Conservation (phyloP, 192 early-diverging fungal species). For the Coemansia sp. region DNA sequence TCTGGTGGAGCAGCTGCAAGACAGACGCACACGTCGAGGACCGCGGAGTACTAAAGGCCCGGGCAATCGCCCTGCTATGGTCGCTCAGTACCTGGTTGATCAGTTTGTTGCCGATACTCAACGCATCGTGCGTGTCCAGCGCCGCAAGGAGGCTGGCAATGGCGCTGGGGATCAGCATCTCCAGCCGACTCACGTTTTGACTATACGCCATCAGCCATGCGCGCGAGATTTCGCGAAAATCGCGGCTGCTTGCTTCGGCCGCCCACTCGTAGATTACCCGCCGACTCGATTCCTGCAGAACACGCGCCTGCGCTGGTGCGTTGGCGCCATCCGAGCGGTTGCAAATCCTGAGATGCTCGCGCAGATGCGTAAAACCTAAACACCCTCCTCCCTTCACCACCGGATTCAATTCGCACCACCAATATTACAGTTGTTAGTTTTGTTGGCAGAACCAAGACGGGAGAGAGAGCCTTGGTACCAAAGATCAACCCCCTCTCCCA, state of each 20-base stretch:
- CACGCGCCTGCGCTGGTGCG: slow-evolving; percentile 8
- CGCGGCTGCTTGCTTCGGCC: slow-evolving; percentile 15
- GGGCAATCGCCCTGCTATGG: slow-evolving; percentile 30
- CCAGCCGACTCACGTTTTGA: slow-evolving; percentile 24
- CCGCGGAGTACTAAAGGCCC: slow-evolving; percentile 37
- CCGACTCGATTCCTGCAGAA: slow-evolving; percentile 28
- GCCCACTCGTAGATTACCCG: slow-evolving; percentile 54
- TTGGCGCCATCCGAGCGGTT: slow-evolving; percentile 12
- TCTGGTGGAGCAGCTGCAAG: slow-evolving; percentile 38
- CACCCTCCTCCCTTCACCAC: not conserved
- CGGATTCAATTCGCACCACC: not conserved
- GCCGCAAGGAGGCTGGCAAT: slow-evolving; percentile 23
- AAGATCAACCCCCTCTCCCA: too few species aligned
- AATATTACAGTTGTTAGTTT: not conserved
- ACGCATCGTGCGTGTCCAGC: slow-evolving; percentile 26
- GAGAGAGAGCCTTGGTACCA: too few species aligned
- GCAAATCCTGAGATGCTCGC: slow-evolving; percentile 53
- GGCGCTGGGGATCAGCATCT: slow-evolving; percentile 29
- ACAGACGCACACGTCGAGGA: slow-evolving; percentile 37
- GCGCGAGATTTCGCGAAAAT: slow-evolving; percentile 17
- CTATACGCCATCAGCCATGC: slow-evolving; percentile 39
- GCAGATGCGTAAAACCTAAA: slow-evolving; percentile 48
- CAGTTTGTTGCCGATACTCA: slow-evolving; percentile 25
- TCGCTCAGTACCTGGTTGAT: slow-evolving; percentile 29
- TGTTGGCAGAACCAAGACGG: not conserved